Evolutionary conservation across 2,329 filamentous ascomycete genomes (phyloP).

Genomic region (Colletotrichum echinochloae): DNA sequence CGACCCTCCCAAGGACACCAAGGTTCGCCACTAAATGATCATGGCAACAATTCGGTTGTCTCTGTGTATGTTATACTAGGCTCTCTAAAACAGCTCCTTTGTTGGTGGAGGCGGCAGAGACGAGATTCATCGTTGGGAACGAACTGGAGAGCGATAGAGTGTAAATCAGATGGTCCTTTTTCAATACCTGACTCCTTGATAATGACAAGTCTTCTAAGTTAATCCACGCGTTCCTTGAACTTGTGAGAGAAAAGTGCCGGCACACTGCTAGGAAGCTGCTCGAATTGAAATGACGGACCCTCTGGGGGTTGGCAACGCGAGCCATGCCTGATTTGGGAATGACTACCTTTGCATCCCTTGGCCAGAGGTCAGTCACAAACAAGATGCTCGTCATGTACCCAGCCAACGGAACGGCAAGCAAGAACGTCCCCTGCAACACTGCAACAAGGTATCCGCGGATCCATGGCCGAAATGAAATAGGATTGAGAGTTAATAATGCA

Average conservation of each 20-base stretch:
- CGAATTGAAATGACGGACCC: too few relatives aligned
- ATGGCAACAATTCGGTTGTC: slow-evolving; percentile 43
- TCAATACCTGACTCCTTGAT: slow-evolving; percentile 50
- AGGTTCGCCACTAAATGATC: slow-evolving; percentile 59
- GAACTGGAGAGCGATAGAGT: slow-evolving; percentile 54
- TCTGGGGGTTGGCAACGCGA: background rate
- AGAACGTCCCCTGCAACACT: background rate
- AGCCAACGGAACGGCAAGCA: background rate
- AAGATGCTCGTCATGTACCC: background rate
- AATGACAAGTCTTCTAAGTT: slow-evolving; percentile 38
- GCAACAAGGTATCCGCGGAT: background rate
- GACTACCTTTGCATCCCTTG: background rate
- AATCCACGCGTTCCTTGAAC: background rate
- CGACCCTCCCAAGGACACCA: slow-evolving; percentile 74
- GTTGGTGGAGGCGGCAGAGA: slow-evolving; percentile 54
- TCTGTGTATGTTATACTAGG: slow-evolving; percentile 48
- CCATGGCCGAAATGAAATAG: slow-evolving; percentile 1
- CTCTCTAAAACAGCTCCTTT: slow-evolving; percentile 56
- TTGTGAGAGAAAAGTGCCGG: background rate
- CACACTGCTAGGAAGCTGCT: background rate
- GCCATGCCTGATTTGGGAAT: background rate
- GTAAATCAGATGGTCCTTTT: slow-evolving; percentile 63
- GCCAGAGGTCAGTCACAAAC: background rate
- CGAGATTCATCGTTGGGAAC: slow-evolving; percentile 43
- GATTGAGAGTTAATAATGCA: background rate